These are phyloP conservation scores for Dendrostoma leiphaemia DNA, from an alignment of 2,329 filamentous ascomycete genomes.

Conservation along the genomic window DNA sequence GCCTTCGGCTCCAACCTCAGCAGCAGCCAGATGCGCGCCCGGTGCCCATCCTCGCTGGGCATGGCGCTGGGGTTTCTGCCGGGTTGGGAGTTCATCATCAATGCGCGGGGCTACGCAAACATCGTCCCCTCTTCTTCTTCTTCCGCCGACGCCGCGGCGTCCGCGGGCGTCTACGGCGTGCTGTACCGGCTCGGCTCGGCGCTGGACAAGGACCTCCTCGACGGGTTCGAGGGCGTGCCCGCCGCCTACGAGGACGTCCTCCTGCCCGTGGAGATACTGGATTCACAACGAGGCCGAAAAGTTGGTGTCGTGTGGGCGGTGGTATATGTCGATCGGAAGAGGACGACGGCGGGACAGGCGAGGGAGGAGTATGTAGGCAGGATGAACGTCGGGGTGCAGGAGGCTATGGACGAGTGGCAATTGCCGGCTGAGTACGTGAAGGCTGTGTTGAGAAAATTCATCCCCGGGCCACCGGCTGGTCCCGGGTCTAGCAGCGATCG, in stretches of 20 bases:
- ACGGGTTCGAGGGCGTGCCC: no score
- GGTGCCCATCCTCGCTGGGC: slow-evolving; percentile 40
- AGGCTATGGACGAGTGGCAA: slow-evolving; percentile 50
- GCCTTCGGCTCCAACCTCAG: slow-evolving; percentile 47
- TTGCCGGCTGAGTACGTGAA: slow-evolving; percentile 55
- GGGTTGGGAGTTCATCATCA: slow-evolving; percentile 44
- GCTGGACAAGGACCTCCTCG: slow-evolving; percentile 49
- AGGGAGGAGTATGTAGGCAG: slow-evolving; percentile 57
- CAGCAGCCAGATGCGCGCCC: slow-evolving; percentile 41
- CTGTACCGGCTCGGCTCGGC: slow-evolving; percentile 47
- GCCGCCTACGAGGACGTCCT: slow-evolving; percentile 58
- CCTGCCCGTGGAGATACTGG: slow-evolving; percentile 37
- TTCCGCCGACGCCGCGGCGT: no score
- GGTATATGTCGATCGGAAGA: slow-evolving; percentile 55
- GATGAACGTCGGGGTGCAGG: slow-evolving; percentile 61
- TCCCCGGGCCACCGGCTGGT: no score
- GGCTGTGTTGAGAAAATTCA: slow-evolving; percentile 47
- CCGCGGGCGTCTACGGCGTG: slow-evolving; percentile 51
- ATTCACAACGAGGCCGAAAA: neutral
- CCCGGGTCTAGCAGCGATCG: neutral
- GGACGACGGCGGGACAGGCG: slow-evolving; percentile 34
- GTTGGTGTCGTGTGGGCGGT: slow-evolving; percentile 36
- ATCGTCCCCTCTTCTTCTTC: slow-evolving; percentile 28
- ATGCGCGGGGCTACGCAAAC: slow-evolving; percentile 46
- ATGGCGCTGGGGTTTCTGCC: slow-evolving; percentile 37